A percentile compares a stretch with the other conserved stretches of the same genome.
Conservation (phyloP, 176 grass and related monocot species). For the Aegilops tauschii region DNA sequence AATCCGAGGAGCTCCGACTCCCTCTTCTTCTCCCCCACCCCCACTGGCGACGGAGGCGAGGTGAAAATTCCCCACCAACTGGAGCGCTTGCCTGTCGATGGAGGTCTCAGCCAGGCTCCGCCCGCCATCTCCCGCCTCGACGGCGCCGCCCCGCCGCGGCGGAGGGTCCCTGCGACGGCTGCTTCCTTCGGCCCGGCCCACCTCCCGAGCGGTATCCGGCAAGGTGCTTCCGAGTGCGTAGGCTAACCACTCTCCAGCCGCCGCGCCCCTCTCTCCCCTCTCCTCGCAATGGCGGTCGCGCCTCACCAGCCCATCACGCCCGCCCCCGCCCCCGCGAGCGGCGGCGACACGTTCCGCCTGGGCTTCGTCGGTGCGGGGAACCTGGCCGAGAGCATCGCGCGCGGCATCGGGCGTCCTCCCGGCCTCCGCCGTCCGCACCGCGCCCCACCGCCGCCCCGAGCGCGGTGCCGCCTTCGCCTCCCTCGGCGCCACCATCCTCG, state of each 20-base stretch:
- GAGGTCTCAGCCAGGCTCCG: conserved; percentile 24
- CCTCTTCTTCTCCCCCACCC: no score
- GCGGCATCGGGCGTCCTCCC: conserved; percentile 80
- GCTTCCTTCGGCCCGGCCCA: no score
- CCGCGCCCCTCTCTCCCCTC: background rate
- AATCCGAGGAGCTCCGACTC: no score
- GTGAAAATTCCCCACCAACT: background rate
- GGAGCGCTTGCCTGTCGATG: background rate
- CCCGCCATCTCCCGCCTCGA: background rate
- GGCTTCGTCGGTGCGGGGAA: conserved; percentile 87
- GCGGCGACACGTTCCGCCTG: conserved; percentile 46
- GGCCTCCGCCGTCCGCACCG: conserved; percentile 65
- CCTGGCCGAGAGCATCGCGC: conserved; percentile 90
- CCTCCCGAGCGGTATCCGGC: no score
- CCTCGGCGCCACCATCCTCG: conserved; percentile 61
- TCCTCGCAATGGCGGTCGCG: conserved; percentile 50
- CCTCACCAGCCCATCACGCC: conserved; percentile 14
- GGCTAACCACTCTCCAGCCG: background rate
- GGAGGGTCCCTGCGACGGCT: no score
- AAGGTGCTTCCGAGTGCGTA: no score
- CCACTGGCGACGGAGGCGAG: no score
- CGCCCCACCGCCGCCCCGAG: conserved; percentile 61
- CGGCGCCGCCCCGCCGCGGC: background rate
- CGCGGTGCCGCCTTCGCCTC: conserved; percentile 59
- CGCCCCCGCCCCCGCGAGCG: background rate